Base-by-base conservation (phyloP, 257 asterid species). In the Capsicum baccatum region DNA sequence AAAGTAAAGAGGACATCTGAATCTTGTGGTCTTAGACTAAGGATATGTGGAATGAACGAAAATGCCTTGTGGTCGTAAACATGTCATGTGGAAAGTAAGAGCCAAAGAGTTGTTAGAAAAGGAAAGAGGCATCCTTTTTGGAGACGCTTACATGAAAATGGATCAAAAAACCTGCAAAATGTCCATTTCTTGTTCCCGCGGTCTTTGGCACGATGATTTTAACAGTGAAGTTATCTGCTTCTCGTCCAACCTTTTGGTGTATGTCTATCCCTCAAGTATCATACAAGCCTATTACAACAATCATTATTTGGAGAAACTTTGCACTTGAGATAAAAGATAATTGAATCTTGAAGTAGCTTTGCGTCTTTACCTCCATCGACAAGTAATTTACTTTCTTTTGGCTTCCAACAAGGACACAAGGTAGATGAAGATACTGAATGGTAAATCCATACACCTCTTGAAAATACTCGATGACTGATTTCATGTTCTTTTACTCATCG, bases 351-450 rank as follows among this genome's bases (percentile, higher is more conserved):
- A 52, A 26, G 50, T 52, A 8, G 47, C 19, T 78, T 13, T 13
- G 1, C 33, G 9, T 78, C 4, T 26, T 74, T 17, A 95, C 99
- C 99, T 97, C 99, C 99, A 97, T 95, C 6, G 99, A 99, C 60
- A 97, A 89, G 89, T 97, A 97, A 90, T 92, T 97, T 48, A 97
- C 98, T 91, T 97, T 97, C 94, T 94, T 97, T 88, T 95, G 99
- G 91, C 94, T 97, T 87, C 99, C 99, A 5, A 97, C 99, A 90
- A 95, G 99, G 52, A 97, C 98, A 89, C 99, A 97, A 84, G 99
- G 99, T 78, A 97, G 94, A 89, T 97, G 99, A 86, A 95, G 87
- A 64, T 97, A 87, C 90, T 93, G 98, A 87, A 97, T 97, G 16
- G 95, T 90, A 90, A 94, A 97, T 67, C 88, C 99, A 80, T 97